Evolutionary conservation across 306 rosid species (phyloP).

Genomic region (Glycine tomentella): DNA sequence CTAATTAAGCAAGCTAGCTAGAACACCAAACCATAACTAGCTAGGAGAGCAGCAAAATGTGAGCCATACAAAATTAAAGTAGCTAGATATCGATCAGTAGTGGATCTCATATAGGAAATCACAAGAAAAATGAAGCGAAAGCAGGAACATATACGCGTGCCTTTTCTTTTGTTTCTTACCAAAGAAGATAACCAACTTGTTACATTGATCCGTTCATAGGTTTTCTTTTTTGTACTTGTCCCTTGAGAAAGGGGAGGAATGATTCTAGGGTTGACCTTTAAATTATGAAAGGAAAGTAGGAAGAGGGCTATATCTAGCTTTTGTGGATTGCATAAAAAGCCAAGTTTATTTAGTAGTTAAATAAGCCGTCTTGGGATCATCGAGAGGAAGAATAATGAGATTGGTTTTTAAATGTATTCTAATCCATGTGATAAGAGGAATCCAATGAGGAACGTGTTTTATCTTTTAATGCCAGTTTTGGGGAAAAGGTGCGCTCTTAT

Average conservation of each 20-base stretch:
- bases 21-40: constrained; percentile 23
- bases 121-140: constrained; percentile 31
- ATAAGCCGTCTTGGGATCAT: constrained; percentile 64
- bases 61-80: constrained; percentile 36
- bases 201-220: constrained; percentile 17
- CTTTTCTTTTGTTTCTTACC: constrained; percentile 41
- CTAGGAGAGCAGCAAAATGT: constrained; percentile 19
- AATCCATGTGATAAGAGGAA: constrained; percentile 65
- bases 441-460: constrained; percentile 53
- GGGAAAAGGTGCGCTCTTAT: constrained; percentile 20
- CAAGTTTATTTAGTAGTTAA: constrained; percentile 16
- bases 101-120: constrained; percentile 54
- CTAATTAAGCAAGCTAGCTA: constrained; percentile 21
- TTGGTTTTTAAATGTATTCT: constrained; percentile 43
- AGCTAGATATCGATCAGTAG: background rate
- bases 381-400: constrained; percentile 44
- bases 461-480: background rate
- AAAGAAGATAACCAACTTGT: constrained; percentile 46
- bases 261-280: constrained; percentile 32
- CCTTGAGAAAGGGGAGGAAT: constrained; percentile 27
- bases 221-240: constrained; percentile 20
- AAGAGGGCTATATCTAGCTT: constrained; percentile 33
- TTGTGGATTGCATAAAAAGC: constrained; percentile 33
- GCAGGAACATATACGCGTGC: constrained; percentile 36
- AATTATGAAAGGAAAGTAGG: constrained; percentile 44